Evolutionary conservation across 768 basidiomycete genomes (phyloP), one percentile per base, ranked within the genome.

Genomic region (Lactifluus subvellereus): DNA sequence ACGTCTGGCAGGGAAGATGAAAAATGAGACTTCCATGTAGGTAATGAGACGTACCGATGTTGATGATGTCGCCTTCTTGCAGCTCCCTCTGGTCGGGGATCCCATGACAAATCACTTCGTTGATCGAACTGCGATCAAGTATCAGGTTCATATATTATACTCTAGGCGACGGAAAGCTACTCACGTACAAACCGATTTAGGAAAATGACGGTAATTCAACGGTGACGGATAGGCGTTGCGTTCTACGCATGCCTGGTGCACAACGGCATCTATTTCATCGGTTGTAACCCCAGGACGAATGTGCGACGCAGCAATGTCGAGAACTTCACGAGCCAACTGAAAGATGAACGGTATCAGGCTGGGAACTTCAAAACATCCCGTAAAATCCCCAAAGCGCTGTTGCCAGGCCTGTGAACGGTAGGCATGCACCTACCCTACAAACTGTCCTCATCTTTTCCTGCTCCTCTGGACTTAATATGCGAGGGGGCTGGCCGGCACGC

Each of bases 21-120:
- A 62, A 40, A 43, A 60, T 42, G 48, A 56, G 42, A 57, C 47
- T 40, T 60, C 47, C 56, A 47, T 22, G 32, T 13, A 51, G 66
- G 7, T 55, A 55, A 35, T 62, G 45, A 57, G 60, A 72, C 79
- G 62, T 65, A 88, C 91, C 94, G 57, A 99, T 85, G 75, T 99
- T 99, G 72, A 98, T 78, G 67, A 98, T 98, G 75, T 99, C 97
- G 18, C 97, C 97, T 67, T 98, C 92, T 69, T 81, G 81, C 67
- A 94, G 74, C 69, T 85, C 87, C 65, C 90, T 77, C 71, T 88
- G 80, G 77, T 96, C 93, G 42, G 95, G 94, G 65, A 96, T 95
- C 60, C 96, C 97, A 73, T 99, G 97, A 74, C 97, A 98, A 69
- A 99, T 95, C 55, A 84, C 89, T 74, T 98, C 96, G 73, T 99